Base-by-base conservation (phyloP, 345 rosid species). In the Carallia pectinifolia region DNA sequence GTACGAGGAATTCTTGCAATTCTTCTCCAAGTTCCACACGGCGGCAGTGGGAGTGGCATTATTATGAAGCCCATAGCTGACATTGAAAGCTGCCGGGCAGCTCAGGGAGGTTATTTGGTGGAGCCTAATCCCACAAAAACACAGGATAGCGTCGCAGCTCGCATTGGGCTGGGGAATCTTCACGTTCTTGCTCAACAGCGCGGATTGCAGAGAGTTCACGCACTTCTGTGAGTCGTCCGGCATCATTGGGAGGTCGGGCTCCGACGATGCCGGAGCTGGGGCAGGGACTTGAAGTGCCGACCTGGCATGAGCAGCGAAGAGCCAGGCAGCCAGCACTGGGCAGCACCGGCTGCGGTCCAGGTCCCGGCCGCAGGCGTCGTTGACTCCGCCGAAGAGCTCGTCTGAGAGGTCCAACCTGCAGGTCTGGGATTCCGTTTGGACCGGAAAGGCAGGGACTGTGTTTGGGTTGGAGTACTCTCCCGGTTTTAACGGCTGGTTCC, bases 191-290 rank as follows among this genome's bases (percentile, higher is more conserved):
- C 84, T 86, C 78, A 88, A 48, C 61, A 96, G 81, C 39, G 99
- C 96, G 39, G 78, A 81, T 71, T 90, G 98, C 70, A 96, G 68
- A 4, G 97, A 89, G 84, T 92, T 85, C 63, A 92, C 99, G 77
- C 99, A 96, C 78, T 88, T 92, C 82, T 96, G 98, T 0, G 97
- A 90, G 82, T 96, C 99, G 68, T 90, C 92, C 0, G 99, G 99
- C 84, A 82, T 89, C 93, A 96, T 87, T 4, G 99, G 99, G 23
- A 79, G 76, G 73, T 89, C 94, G 0, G 86, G 81, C 2, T 77
- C 87, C 10, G 79, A 56, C 50, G 77, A 30, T 19, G 85, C 80
- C 17, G 91, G 80, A 8, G 91, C 72, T 5, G 89, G 77, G 55
- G 89, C 84, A 0, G 83, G 79, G 7, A 95, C 62, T 81, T 90